phyloP scores from a whole-genome alignment of 202 grass and related monocot species.

The Eragrostis tef region DNA sequence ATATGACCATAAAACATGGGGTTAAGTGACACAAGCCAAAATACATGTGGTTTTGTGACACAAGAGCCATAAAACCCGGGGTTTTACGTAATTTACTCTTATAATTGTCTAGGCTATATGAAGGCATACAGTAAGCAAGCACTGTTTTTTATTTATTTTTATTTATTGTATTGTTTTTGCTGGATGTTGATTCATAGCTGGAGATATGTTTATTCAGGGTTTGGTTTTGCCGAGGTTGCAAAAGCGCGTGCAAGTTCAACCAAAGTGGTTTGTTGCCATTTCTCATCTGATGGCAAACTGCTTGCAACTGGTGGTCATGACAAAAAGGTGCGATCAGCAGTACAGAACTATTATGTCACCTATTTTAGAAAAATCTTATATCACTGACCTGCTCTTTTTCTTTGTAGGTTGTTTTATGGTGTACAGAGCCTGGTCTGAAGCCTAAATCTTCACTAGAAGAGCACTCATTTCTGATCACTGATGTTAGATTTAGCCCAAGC shows the following conservation, averaged over 20 bases:
- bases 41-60: too few species aligned
- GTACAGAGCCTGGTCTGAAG: slow-evolving; percentile 68
- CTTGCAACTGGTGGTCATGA: slow-evolving; percentile 98
- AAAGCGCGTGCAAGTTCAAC: slow-evolving; percentile 64
- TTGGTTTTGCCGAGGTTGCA: slow-evolving; percentile 75
- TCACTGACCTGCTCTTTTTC: background rate
- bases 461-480: slow-evolving; percentile 79
- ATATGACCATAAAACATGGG: too few species aligned
- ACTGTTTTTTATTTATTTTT: background rate
- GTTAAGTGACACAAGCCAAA: too few species aligned
- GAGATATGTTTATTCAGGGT: slow-evolving; percentile 58
- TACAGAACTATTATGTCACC: background rate
- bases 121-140: background rate
- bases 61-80: too few species aligned
- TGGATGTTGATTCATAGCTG: background rate
- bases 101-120: slow-evolving; percentile 27
- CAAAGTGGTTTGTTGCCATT: slow-evolving; percentile 92
- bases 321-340: slow-evolving; percentile 71
- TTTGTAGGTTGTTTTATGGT: slow-evolving; percentile 82
- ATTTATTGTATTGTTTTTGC: background rate
- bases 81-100: too few species aligned
- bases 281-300: slow-evolving; percentile 90
- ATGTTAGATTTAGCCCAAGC: slow-evolving; percentile 98
- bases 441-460: slow-evolving; percentile 80
- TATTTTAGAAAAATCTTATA: slow-evolving; percentile 18